A percentile compares a stretch with the other conserved stretches of the same genome.
Conservation (phyloP, 768 basidiomycete genomes). For the Clitopilus hobsonii region DNA sequence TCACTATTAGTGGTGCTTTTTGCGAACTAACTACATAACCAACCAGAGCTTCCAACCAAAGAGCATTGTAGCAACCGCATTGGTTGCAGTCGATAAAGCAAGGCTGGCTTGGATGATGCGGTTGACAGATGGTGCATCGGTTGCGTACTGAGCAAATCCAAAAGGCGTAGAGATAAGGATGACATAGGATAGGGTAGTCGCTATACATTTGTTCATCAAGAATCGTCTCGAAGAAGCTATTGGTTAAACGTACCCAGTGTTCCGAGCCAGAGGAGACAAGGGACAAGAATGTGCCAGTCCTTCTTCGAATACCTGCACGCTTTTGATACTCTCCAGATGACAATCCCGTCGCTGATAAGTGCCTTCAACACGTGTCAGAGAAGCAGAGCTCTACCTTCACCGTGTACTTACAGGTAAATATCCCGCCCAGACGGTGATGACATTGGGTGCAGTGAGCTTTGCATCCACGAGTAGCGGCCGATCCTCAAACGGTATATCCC, state of each 20-base stretch:
- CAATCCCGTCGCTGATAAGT: slow-evolving; percentile 6
- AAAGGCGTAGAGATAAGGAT: neutral
- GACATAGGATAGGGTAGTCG: neutral
- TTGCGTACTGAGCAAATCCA: neutral
- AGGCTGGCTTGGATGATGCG: neutral
- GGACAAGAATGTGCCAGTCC: slow-evolving; percentile 2
- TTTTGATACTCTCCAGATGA: slow-evolving; percentile 9
- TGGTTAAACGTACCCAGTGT: slow-evolving; percentile 3
- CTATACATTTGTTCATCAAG: neutral
- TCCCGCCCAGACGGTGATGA: neutral
- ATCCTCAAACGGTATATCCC: neutral
- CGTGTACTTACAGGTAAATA: neutral
- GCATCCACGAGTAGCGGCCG: neutral
- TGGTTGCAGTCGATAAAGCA: neutral
- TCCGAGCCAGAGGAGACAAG: slow-evolving; percentile 3
- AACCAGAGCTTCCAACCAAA: neutral
- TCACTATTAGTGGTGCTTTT: too few species aligned
- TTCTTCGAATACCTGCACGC: slow-evolving; percentile 2
- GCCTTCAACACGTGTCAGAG: slow-evolving; percentile 8
- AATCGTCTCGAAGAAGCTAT: neutral
- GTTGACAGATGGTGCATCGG: neutral
- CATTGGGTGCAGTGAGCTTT: neutral
- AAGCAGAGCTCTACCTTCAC: slow-evolving; percentile 10
- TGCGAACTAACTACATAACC: neutral
- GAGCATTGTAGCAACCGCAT: neutral